Conservation (phyloP, 2,329 filamentous ascomycete species). For the Raffaelea ambrosiae region DNA sequence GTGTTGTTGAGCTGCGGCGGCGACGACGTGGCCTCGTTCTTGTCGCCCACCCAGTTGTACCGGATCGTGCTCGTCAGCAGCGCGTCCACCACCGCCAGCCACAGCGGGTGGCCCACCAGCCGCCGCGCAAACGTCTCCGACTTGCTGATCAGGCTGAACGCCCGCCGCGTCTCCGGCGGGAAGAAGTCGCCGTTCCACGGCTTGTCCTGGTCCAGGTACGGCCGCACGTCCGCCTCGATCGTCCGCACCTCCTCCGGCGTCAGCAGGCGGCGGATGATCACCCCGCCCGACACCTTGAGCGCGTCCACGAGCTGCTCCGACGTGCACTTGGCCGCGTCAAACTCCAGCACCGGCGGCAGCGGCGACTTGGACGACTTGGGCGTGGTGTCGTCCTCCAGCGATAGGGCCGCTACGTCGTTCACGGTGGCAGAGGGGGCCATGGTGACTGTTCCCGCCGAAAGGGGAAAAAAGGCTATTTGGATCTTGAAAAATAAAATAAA, state of each 20-base stretch:
- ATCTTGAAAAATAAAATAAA: too few relatives aligned
- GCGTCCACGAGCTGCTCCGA: neutral
- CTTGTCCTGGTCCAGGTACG: conserved; percentile 3
- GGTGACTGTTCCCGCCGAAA: neutral
- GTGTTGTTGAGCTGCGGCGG: conserved; percentile 20
- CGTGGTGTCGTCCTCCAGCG: neutral
- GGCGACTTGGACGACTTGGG: neutral
- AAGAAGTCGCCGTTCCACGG: conserved; percentile 8
- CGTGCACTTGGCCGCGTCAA: neutral
- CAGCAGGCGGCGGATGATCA: conserved; percentile 1
- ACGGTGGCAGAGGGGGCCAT: neutral
- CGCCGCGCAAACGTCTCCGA: neutral
- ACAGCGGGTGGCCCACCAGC: conserved; percentile 3
- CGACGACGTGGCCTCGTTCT: neutral
- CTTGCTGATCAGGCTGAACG: conserved; percentile 2
- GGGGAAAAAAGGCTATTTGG: too few relatives aligned
- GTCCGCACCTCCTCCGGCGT: neutral
- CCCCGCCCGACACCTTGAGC: conserved; percentile 2
- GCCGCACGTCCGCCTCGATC: neutral
- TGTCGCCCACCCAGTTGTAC: conserved; percentile 3
- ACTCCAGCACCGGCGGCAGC: conserved; percentile 3
- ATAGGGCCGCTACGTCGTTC: neutral
- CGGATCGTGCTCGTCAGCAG: neutral
- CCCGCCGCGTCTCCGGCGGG: conserved; percentile 7
- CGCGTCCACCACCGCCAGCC: neutral